These are phyloP conservation scores for Clathrus columnatus DNA, from an alignment of 768 basidiomycete species.

Conservation along the genomic window DNA sequence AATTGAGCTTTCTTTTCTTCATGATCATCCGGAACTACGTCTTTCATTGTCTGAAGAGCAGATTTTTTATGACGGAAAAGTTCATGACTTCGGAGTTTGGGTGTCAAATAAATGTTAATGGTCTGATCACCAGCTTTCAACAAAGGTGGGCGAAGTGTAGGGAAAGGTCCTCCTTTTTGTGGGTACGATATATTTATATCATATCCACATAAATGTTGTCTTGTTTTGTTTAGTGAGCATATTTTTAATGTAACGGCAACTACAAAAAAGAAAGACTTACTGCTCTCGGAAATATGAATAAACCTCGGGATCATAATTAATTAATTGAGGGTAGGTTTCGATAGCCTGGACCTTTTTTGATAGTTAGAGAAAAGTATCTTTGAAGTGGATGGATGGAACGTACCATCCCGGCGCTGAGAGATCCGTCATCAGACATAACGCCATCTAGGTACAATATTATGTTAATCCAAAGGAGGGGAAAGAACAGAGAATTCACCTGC, in stretches of 20 bases:
- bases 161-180: conserved; percentile 43
- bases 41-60: too few species aligned
- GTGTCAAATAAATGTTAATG: not conserved
- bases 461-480: not conserved
- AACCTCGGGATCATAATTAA: conserved; percentile 59
- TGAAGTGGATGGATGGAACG: conserved; percentile 23
- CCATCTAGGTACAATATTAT: conserved; percentile 32
- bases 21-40: too few species aligned
- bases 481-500: conserved; percentile 25
- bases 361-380: not conserved
- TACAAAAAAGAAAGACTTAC: conserved; percentile 31
- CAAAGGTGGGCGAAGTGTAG: conserved; percentile 22
- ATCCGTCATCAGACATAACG: conserved; percentile 40
- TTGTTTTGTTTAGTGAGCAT: conserved; percentile 19
- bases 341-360: conserved; percentile 40
- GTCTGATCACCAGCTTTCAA: too few species aligned
- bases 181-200: conserved; percentile 65
- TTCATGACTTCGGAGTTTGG: not conserved
- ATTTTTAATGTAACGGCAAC: not conserved
- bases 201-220: conserved; percentile 53
- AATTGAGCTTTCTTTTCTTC: too few species aligned
- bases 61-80: not conserved
- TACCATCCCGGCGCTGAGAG: conserved; percentile 46
- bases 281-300: conserved; percentile 54
- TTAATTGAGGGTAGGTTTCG: conserved; percentile 69